phyloP scores from a whole-genome alignment of 768 basidiomycete genomes.

The Mrakia frigida region DNA sequence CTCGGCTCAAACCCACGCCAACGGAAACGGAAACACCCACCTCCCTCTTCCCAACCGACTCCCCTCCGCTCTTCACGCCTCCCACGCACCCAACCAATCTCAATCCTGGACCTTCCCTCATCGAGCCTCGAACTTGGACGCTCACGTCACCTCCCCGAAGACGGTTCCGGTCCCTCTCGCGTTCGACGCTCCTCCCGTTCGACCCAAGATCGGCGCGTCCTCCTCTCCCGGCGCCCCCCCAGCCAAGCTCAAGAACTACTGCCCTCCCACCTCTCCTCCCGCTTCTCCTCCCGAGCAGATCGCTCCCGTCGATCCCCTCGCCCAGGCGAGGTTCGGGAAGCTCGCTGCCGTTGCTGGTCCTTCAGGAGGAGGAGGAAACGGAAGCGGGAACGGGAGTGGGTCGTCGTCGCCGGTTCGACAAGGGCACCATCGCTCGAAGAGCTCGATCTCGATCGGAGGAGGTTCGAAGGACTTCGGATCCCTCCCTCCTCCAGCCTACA shows the following conservation, averaged over 20 bases:
- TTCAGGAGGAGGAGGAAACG: not conserved
- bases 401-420: not conserved
- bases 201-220: not conserved
- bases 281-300: not conserved
- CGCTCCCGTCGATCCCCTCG: not conserved
- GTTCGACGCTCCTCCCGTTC: not conserved
- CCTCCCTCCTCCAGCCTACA: not conserved
- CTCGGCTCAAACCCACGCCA: not conserved
- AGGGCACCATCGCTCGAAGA: not conserved
- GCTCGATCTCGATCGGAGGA: not conserved
- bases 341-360: not conserved
- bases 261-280: conserved; percentile 13
- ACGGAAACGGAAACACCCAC: conserved; percentile 2
- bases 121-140: not conserved
- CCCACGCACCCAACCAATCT: not conserved
- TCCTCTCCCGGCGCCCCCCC: not conserved
- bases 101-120: conserved; percentile 3
- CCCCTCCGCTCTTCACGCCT: conserved; percentile 4
- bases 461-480: not conserved
- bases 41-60: conserved; percentile 9
- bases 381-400: not conserved
- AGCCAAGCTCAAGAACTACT: conserved; percentile 19
- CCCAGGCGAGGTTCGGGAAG: not conserved
- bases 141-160: not conserved
- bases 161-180: not conserved